These are phyloP conservation scores for Amanita muscaria DNA, from an alignment of 768 basidiomycete genomes.

Conservation along the genomic window DNA sequence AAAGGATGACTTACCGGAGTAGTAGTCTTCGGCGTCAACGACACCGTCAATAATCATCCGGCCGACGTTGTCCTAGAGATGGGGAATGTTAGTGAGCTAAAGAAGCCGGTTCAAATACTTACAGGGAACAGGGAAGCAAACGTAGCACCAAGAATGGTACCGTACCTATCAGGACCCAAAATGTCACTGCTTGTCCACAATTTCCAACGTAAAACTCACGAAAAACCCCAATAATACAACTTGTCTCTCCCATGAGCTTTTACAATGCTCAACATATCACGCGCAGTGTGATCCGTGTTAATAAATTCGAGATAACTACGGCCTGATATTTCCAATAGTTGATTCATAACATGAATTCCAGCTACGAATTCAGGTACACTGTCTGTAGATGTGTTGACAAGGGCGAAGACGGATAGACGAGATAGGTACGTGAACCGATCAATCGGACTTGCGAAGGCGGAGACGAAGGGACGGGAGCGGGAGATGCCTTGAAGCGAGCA, in stretches of 20 bases:
- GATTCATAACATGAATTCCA: constrained; percentile 19
- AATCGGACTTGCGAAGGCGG: no score
- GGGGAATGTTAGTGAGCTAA: neutral
- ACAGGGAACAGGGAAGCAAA: constrained; percentile 19
- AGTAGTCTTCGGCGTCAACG: constrained; percentile 33
- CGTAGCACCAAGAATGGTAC: constrained; percentile 16
- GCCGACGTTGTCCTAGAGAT: constrained; percentile 22
- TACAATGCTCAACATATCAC: constrained; percentile 30
- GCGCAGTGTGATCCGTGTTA: constrained; percentile 30
- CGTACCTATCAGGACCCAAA: constrained; percentile 23
- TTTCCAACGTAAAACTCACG: constrained; percentile 12
- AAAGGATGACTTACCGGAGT: constrained; percentile 18
- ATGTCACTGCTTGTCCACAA: constrained; percentile 16
- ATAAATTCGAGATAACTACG: constrained; percentile 24
- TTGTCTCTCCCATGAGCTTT: constrained; percentile 25
- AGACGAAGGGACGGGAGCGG: no score
- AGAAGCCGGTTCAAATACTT: neutral
- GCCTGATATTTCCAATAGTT: constrained; percentile 25
- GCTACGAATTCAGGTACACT: constrained; percentile 14
- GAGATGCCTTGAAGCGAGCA: neutral
- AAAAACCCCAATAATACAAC: constrained; percentile 23
- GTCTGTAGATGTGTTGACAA: constrained; percentile 18
- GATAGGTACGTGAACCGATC: no score
- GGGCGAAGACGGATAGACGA: neutral
- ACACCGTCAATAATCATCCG: constrained; percentile 33